Percentiles rank a stretch among this genome's conserved stretches.
Evolutionary conservation across 192 early-diverging fungal species (phyloP).

Genomic region (Chytriomyces sp.): DNA sequence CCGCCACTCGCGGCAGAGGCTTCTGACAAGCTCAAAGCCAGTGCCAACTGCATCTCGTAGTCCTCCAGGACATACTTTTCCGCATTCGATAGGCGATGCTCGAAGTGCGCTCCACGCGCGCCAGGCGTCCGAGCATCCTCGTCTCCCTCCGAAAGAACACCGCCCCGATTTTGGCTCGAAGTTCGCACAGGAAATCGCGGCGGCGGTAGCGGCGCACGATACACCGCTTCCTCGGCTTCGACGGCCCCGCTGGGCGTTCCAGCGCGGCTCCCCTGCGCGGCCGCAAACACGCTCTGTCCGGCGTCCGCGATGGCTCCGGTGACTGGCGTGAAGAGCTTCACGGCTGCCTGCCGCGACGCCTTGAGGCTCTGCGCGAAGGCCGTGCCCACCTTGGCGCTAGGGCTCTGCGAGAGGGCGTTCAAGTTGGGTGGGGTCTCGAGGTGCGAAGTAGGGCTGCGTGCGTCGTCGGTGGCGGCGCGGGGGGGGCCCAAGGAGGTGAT

Average conservation of each 20-base stretch:
- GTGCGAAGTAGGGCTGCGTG: neutral
- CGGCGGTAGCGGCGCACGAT: neutral
- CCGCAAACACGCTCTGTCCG: constrained; percentile 21
- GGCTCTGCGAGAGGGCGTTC: neutral
- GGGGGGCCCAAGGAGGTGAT: neutral
- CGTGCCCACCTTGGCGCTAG: neutral
- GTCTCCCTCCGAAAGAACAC: neutral
- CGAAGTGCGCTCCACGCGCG: neutral
- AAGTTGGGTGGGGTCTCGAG: constrained; percentile 5
- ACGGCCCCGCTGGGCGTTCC: neutral
- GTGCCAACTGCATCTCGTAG: constrained; percentile 55
- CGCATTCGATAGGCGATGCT: constrained; percentile 8
- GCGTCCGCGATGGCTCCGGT: neutral
- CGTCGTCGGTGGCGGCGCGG: neutral
- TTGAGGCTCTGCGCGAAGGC: neutral
- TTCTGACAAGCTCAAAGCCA: constrained; percentile 41
- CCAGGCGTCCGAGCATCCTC: neutral
- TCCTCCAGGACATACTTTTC: constrained; percentile 44
- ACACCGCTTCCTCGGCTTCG: neutral
- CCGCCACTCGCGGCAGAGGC: neutral
- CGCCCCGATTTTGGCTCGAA: neutral
- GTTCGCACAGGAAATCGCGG: neutral
- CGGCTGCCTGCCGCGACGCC: constrained; percentile 15
- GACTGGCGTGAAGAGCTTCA: constrained; percentile 21
- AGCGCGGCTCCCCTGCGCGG: neutral